These are phyloP conservation scores for Theobroma cacao DNA, from an alignment of 345 rosid genomes.

Conservation along the genomic window DNA sequence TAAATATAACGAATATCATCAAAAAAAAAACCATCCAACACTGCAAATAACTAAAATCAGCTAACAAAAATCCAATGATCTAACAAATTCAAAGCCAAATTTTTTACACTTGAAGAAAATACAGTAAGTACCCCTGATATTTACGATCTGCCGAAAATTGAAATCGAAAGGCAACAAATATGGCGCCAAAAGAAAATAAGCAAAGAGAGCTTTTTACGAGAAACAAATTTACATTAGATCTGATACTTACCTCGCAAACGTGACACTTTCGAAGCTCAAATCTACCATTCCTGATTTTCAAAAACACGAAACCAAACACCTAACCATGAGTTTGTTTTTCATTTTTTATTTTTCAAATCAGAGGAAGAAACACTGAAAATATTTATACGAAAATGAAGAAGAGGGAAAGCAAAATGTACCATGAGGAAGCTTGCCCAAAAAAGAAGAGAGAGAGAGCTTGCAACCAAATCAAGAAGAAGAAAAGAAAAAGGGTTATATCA, in stretches of 20 bases:
- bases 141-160: neutral
- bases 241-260: conserved; percentile 3
- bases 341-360: no score
- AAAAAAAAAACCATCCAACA: neutral
- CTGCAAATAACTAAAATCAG: neutral
- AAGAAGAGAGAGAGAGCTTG: conserved; percentile 26
- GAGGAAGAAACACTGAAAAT: conserved; percentile 9
- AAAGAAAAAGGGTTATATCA: neutral
- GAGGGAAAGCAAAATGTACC: neutral
- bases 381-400: conserved; percentile 5
- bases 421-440: neutral
- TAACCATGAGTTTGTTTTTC: neutral
- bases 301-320: neutral
- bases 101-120: neutral
- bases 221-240: conserved; percentile 3
- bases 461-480: conserved; percentile 33
- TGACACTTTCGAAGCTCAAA: conserved; percentile 3
- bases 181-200: conserved; percentile 14
- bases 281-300: conserved; percentile 5
- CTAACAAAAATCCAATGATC: neutral
- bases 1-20: neutral
- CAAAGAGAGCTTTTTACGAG: neutral
- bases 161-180: neutral
- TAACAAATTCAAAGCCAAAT: neutral
- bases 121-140: neutral